Evolutionary conservation across 345 rosid genomes (phyloP), one percentile per base, ranked within the genome.

Genomic region (Syzygium grande): DNA sequence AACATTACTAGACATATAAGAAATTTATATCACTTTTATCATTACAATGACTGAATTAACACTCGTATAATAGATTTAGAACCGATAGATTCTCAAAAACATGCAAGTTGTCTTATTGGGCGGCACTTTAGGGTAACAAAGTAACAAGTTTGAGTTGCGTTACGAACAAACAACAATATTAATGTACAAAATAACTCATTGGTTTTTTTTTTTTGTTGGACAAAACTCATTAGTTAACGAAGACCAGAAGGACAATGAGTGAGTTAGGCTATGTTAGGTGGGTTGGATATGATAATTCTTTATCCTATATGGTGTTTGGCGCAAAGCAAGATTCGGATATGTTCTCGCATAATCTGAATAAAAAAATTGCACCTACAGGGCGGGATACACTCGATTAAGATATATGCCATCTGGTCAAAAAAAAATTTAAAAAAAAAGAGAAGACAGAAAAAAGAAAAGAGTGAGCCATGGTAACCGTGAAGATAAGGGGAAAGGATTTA

Each of bases 211-310:
- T 43, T 43, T 43, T 43, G n/a, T 43, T 5, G 46, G 46, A 6
- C 46, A 43, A 43, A n/a, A n/a, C 38, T 61, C 38, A n/a, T 3
- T 61, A 38, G 34, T 61, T n/a, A 61, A 61, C n/a, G n/a, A n/a
- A 61, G 21, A 61, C 34, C 13, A 13, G n/a, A 61, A 29, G n/a
- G 34, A 61, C 38, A n/a, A n/a, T 61, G 34, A n/a, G 73, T 61
- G 34, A n/a, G 73, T 61, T 61, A 61, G 34, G 34, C 1, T 61
- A 8, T n/a, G 9, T n/a, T 61, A 13, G 10, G 21, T n/a, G 38
- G 19, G 16, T 0, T 3, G 0, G 10, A 61, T 13, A n/a, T 0
- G 1, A 13, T n/a, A 0, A 4, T n/a, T n/a, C 6, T 61, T 61
- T 61, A 61, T 61, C 38, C 4, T 61, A 68, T 9, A 9, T 34